Evolutionary conservation across 257 asterid species (phyloP), one percentile per base, ranked within the genome.

Genomic region (Verbena officinalis): DNA sequence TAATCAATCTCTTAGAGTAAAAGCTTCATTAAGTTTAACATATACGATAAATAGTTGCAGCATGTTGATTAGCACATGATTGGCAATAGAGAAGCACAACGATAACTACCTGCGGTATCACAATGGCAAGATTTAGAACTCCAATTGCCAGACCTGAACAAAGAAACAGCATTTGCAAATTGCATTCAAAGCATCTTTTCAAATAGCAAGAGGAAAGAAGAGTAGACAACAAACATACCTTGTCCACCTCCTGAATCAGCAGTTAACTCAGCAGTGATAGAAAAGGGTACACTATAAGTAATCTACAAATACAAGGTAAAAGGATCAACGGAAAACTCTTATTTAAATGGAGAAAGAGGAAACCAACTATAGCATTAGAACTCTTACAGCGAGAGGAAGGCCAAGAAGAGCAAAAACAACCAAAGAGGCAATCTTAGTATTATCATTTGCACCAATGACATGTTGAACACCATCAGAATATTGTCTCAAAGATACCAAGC

Each of bases 211-310:
- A 68, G 58, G 56, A 24, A 14, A 51, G 53, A 56, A 56, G 57
- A 23, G 39, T 44, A 30, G 57, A 57, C 8, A n/a, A 51, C 59
- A 59, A 7, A 40, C 14, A 48, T 78, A 94, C 99, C 99, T 94
- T 94, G 99, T 43, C 99, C 99, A 55, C 99, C 98, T 55, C 99
- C 99, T 34, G 91, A 81, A 85, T 94, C 99, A 53, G 99, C 99
- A 69, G 99, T 94, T 77, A 94, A 65, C 80, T 90, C 99, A 6
- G 98, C 96, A 4, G 98, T 90, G 73, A 94, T 84, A 50, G 98
- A 91, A 77, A 94, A 94, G 59, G 98, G 99, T 70, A 94, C 98
- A 33, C 96, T 90, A 67, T 94, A 94, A 7, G 99, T 94, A 66
- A 94, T 61, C 99, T 94, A 67, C 80, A 79, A n/a, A 72, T 30